Conservation (phyloP, 1,139 yeast genomes). For the Suhomyces kunorum region DNA sequence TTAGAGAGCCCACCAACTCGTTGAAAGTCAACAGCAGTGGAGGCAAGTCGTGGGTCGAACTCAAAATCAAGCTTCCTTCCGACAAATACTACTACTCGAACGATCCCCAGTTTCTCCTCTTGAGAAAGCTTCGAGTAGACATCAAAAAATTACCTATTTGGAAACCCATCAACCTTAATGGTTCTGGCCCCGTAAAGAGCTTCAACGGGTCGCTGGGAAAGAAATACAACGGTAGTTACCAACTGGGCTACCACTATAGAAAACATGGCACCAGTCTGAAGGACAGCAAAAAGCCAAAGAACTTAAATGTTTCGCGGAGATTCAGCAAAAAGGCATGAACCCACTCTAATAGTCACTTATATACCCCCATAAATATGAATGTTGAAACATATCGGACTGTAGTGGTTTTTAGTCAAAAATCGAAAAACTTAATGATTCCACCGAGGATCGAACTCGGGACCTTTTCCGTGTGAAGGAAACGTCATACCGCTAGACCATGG, state of each 20-base stretch:
- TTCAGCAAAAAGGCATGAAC: slow-evolving; percentile 14
- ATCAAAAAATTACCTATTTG: slow-evolving; percentile 30
- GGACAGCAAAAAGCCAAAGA: slow-evolving; percentile 12
- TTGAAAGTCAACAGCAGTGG: slow-evolving; percentile 31
- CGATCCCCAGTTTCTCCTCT: slow-evolving; percentile 1
- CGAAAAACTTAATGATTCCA: slow-evolving; percentile 15
- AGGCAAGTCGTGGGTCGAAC: slow-evolving; percentile 32
- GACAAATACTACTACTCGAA: slow-evolving; percentile 1
- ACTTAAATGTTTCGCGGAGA: slow-evolving; percentile 17
- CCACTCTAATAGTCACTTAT: not conserved
- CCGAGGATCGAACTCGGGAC: slow-evolving; percentile 20
- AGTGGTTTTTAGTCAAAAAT: not conserved
- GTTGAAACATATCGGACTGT: not conserved
- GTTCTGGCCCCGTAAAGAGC: slow-evolving; percentile 12
- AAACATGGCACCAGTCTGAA: slow-evolving; percentile 7
- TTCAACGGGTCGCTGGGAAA: slow-evolving; percentile 7
- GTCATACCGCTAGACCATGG: slow-evolving; percentile 21
- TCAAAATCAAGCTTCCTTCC: slow-evolving; percentile 26
- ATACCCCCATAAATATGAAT: slow-evolving; percentile 1
- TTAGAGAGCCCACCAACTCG: slow-evolving; percentile 34
- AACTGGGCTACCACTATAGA: slow-evolving; percentile 11
- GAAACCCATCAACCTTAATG: slow-evolving; percentile 28
- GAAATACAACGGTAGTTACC: slow-evolving; percentile 9
- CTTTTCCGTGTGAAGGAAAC: slow-evolving; percentile 19
- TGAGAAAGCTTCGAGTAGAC: slow-evolving; percentile 30